Evolutionary conservation across 164 flowering plant species (phyloP), one percentile per base, ranked within the genome.

Genomic region (Warburgia ugandensis): DNA sequence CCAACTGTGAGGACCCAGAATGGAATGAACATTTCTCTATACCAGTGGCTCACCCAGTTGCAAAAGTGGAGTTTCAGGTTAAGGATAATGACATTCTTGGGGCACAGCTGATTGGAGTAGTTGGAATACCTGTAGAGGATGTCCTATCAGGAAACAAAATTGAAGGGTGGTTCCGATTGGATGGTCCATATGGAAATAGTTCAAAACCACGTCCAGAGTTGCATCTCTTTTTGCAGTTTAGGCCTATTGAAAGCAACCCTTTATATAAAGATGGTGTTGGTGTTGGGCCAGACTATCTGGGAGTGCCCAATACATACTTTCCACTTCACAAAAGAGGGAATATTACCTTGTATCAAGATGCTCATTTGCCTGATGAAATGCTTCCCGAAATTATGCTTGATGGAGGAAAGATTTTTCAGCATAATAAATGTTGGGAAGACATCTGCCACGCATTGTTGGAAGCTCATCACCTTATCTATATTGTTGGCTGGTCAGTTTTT

Each of bases 311-410:
- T n/a, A n/a, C n/a, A n/a, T n/a, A n/a, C n/a, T n/a, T n/a, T n/a
- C n/a, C n/a, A n/a, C n/a, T n/a, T n/a, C n/a, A n/a, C n/a, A n/a
- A n/a, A n/a, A n/a, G n/a, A n/a, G n/a, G n/a, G n/a, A n/a, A n/a
- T n/a, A n/a, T n/a, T n/a, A n/a, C n/a, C n/a, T n/a, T n/a, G n/a
- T 80, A 83, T 56, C 91, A 83, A 64, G 87, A 80, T 62, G 84
- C 85, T 7, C 87, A 83, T 50, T 64, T 78, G n/a, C 75, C 75
- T 25, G 66, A 75, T 31, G 45, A 21, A 3, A 61, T 42, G 60
- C 58, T 83, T 31, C 84, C 84, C 29, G 66, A 79, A 27, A 73
- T 75, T 38, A 40, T 8, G 48, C 66, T 75, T 3, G 80, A 75
- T 47, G 73, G 56, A 36, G 77, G 77, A 6, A 73, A 56, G 49